phyloP scores from a whole-genome alignment of 495 filamentous ascomycete species.

The Neurospora sp. region DNA sequence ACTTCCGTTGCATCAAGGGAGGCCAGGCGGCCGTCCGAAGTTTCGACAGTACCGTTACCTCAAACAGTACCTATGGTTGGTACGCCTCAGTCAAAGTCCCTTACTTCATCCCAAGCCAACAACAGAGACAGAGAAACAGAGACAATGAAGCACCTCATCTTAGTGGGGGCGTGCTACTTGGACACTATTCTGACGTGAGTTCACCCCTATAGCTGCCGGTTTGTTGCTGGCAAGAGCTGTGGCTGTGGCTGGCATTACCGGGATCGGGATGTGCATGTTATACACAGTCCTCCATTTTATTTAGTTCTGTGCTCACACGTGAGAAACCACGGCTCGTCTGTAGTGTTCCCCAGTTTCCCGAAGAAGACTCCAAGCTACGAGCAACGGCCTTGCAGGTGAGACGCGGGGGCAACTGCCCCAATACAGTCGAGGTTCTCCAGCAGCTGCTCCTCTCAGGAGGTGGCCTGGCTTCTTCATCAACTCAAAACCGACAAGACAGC shows the following conservation, averaged over 20 bases:
- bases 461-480: neutral
- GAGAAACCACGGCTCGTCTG: conserved; percentile 11
- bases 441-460: conserved; percentile 36
- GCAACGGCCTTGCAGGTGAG: conserved; percentile 48
- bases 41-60: neutral
- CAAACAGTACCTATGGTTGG: neutral
- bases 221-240: neutral
- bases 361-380: conserved; percentile 62
- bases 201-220: neutral
- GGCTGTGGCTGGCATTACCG: neutral
- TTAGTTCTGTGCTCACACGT: conserved; percentile 6
- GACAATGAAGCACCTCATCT: conserved; percentile 41
- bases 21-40: neutral
- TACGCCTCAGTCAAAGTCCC: neutral
- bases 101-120: neutral
- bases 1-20: neutral
- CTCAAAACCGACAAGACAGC: neutral
- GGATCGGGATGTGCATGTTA: neutral
- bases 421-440: conserved; percentile 57
- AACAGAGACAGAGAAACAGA: neutral
- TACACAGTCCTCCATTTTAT: conserved; percentile 4
- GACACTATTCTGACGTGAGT: conserved; percentile 59
- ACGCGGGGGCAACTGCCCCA: conserved; percentile 63
- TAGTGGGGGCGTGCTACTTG: conserved; percentile 56
- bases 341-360: conserved; percentile 56